phyloP scores from a whole-genome alignment of 2,329 filamentous ascomycete genomes.

The Calycina herbarum region DNA sequence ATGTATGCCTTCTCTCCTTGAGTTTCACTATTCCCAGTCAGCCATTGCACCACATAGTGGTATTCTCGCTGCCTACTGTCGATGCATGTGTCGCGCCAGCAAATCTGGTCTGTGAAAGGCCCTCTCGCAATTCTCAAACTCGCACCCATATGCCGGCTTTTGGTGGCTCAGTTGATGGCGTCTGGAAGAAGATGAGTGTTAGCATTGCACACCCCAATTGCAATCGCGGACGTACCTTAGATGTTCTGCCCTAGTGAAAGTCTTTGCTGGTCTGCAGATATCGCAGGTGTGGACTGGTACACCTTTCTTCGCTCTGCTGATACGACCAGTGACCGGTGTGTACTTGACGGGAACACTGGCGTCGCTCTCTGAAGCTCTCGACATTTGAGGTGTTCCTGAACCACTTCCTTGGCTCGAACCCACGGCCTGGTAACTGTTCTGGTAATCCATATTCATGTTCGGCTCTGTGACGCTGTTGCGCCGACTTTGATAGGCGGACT shows the following conservation, averaged over 20 bases:
- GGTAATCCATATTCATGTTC: conserved; percentile 29
- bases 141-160: conserved; percentile 53
- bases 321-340: conserved; percentile 38
- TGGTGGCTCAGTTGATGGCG: conserved; percentile 62
- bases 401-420: conserved; percentile 29
- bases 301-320: conserved; percentile 40
- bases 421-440: conserved; percentile 24
- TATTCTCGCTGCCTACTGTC: conserved; percentile 46
- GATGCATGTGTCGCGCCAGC: conserved; percentile 55
- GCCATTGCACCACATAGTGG: conserved; percentile 3
- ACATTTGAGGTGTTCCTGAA: conserved; percentile 30
- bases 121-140: conserved; percentile 54
- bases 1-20: conserved; percentile 44
- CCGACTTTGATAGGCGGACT: conserved; percentile 24
- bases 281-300: conserved; percentile 39
- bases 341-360: conserved; percentile 37
- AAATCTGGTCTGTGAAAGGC: conserved; percentile 60
- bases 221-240: conserved; percentile 47
- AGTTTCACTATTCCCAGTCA: conserved; percentile 43
- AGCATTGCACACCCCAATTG: conserved; percentile 11
- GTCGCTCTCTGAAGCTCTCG: conserved; percentile 30
- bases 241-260: conserved; percentile 63
- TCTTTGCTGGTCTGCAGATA: conserved; percentile 42
- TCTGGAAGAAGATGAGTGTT: conserved; percentile 41
- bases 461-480: conserved; percentile 31